Evolutionary conservation across 1,284 basidiomycete genomes (phyloP), one percentile per base, ranked within the genome.

Genomic region (Rhodotorula mucilaginosa): DNA sequence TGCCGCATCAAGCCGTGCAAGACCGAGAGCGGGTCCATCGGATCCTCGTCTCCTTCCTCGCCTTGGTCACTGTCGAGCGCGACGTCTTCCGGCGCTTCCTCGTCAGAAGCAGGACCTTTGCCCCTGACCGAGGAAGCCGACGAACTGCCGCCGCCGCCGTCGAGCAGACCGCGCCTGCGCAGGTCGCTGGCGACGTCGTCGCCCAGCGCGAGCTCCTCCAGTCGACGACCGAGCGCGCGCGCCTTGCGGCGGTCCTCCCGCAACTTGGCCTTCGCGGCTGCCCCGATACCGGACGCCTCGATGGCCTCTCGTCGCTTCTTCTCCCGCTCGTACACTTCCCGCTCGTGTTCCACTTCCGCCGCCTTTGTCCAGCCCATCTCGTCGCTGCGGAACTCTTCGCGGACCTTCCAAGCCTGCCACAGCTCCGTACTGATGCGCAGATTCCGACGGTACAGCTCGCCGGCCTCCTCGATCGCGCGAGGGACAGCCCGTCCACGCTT

Each of bases 401-500:
- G 85, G 5, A 93, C 90, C 80, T 90, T 86, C 91, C 93, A 98
- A 86, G 94, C 93, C 83, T 99, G 97, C 84, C 89, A 89, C 49
- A 98, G 83, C 34, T 93, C 88, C 62, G 95, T 84, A 64, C 91
- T 91, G 70, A 98, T 86, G 79, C 97, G 90, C 88, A 97, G 90
- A 79, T 99, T 93, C 75, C 87, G 88, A 76, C 88, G 87, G 81
- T 97, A 99, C 52, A 99, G 85, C 72, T 87, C 88, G 80, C 96
- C 92, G 1, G 97, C 97, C 81, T 99, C 97, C 64, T 94, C 92
- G 74, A 99, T 95, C 18, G 93, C 93, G 80, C 89, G 93, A 1
- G 97, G 97, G 2, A 98, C 92, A 16, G 92, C 34, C 77, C 82
- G 46, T 78, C 71, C 66, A 34, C 65, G 58, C 21, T 65, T 81